Evolutionary conservation across 768 basidiomycete genomes (phyloP), one percentile per base, ranked within the genome.

Genomic region (Agaricus subrufescens): DNA sequence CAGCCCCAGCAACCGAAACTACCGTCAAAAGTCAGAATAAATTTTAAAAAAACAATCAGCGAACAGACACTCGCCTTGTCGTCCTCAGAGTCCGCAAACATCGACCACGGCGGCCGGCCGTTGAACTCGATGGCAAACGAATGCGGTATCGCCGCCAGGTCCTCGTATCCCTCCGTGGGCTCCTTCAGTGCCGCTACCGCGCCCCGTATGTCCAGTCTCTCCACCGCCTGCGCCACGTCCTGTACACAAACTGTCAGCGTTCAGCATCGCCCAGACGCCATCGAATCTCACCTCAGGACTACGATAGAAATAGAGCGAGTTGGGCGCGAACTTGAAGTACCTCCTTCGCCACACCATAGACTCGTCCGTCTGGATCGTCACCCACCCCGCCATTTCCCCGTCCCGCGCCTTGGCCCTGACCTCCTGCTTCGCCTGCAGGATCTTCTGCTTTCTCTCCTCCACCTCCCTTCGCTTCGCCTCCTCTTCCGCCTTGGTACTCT

Each of bases 111-210:
- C 27, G 71, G 71, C 7, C 68, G 72, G 54, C 79, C 75, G 37
- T 71, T 73, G 64, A 87, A 85, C 58, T 84, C 84, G 27, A 87
- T 68, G 2, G 80, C 86, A 68, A 88, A 86, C 0, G 86, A 85
- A 56, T 83, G 74, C 3, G 83, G 77, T 50, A 88, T 85, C 9
- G 85, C 78, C 63, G 83, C 76, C 34, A 88, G 66, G 46, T 86
- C 83, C 55, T 87, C 86, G 56, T 81, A 85, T 4, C 86, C 86
- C 54, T 87, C 82, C 54, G 80, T 73, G 80, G 84, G 85, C 61
- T 87, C 86, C 56, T 75, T 74, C 51, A 86, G 59, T 8, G 69
- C 78, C 45, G 66, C 69, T 14, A 85, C 63, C 8, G 72, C 69
- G 8, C 78, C 79, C 4, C 75, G 72, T 42, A 87, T 66, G 38